phyloP scores from a whole-genome alignment of 2,329 filamentous ascomycete species.

The Leptosphaerulina australis region DNA sequence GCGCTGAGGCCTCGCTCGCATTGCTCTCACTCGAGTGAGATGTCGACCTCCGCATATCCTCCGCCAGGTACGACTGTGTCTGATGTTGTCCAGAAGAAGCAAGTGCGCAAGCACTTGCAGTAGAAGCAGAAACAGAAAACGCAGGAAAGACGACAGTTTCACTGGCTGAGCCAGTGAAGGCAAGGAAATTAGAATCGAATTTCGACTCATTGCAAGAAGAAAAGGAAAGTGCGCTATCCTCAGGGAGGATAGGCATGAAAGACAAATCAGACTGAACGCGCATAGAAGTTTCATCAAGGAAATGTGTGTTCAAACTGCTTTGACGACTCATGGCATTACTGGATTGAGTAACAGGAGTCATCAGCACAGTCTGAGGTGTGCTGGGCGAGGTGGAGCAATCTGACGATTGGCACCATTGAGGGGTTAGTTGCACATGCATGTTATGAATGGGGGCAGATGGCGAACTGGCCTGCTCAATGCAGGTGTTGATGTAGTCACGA shows the following conservation, averaged over 20 bases:
- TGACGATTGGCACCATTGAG: conserved; percentile 42
- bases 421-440: conserved; percentile 41
- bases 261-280: conserved; percentile 51
- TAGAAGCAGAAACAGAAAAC: conserved; percentile 31
- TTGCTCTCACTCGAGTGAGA: conserved; percentile 48
- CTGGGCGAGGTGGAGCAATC: conserved; percentile 46
- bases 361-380: conserved; percentile 45
- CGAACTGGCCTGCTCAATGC: conserved; percentile 33
- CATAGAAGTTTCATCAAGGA: conserved; percentile 47
- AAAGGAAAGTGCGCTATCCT: conserved; percentile 46
- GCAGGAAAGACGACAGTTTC: conserved; percentile 43
- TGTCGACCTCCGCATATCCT: conserved; percentile 59
- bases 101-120: conserved; percentile 45
- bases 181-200: conserved; percentile 43
- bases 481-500: conserved; percentile 44
- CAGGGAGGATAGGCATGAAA: conserved; percentile 44
- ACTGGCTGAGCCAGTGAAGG: conserved; percentile 44
- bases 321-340: conserved; percentile 54
- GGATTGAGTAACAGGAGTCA: conserved; percentile 48
- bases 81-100: conserved; percentile 30
- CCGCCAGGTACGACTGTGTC: conserved; percentile 44
- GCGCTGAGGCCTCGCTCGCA: conserved; percentile 54
- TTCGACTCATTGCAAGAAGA: conserved; percentile 41
- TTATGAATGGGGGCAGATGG: conserved; percentile 27
- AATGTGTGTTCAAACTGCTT: conserved; percentile 51